Conservation (phyloP, 805 yeast species). For the Millerozyma miso region DNA sequence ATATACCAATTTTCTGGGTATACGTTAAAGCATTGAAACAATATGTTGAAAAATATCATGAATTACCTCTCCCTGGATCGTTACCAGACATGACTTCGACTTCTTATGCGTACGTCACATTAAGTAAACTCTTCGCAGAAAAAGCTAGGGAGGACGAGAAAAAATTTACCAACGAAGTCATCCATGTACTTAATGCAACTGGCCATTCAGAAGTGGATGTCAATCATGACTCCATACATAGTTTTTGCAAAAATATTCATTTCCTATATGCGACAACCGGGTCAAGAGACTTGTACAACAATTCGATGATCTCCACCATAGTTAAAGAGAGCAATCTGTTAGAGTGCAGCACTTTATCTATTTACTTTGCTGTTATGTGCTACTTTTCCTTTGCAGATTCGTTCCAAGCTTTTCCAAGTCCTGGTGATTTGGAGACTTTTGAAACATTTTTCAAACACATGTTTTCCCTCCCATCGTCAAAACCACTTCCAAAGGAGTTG, state of each 20-base stretch:
- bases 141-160: conserved; percentile 51
- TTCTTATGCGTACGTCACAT: conserved; percentile 53
- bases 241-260: conserved; percentile 62
- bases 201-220: conserved; percentile 28
- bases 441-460: conserved; percentile 14
- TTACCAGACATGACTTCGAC: conserved; percentile 89
- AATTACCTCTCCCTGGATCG: conserved; percentile 68
- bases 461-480: conserved; percentile 13
- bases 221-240: conserved; percentile 30
- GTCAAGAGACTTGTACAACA: conserved; percentile 18
- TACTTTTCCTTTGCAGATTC: conserved; percentile 17
- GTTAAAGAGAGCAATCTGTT: conserved; percentile 10
- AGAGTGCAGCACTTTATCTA: conserved; percentile 18
- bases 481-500: conserved; percentile 12
- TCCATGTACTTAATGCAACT: conserved; percentile 16
- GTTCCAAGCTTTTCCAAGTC: conserved; percentile 14
- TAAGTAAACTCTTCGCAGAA: conserved; percentile 54
- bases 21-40: conserved; percentile 48
- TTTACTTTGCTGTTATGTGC: conserved; percentile 44
- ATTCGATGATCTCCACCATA: conserved; percentile 13
- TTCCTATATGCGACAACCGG: conserved; percentile 50
- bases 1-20: conserved; percentile 55
- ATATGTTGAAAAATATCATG: conserved; percentile 37
- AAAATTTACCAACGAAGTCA: conserved; percentile 32
- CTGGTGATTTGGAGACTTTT: conserved; percentile 17